Percentiles rank a stretch among this genome's conserved stretches.
Conservation (phyloP, 2,329 filamentous ascomycete species). For the Penicillium sp. region DNA sequence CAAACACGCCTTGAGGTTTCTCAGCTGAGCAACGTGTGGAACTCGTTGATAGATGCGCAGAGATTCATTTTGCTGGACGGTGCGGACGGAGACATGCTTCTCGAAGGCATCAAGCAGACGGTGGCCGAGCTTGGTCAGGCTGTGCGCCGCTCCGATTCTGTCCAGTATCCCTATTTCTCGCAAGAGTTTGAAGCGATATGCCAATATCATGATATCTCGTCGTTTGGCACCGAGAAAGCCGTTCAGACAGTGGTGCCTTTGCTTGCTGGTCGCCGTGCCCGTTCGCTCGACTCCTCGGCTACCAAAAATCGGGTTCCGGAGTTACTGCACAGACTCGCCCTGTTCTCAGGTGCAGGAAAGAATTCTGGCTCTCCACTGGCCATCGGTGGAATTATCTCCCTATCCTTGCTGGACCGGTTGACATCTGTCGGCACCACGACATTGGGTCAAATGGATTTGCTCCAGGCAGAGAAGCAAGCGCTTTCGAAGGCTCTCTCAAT, state of each 20-base stretch:
- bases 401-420: slow-evolving; percentile 61
- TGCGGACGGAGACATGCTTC: slow-evolving; percentile 41
- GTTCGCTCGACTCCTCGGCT: slow-evolving; percentile 39
- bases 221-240: slow-evolving; percentile 19
- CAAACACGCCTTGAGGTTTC: slow-evolving; percentile 42
- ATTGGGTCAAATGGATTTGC: slow-evolving; percentile 63
- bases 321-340: slow-evolving; percentile 41
- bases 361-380: slow-evolving; percentile 44
- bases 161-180: slow-evolving; percentile 48
- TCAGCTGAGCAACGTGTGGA: slow-evolving; percentile 41
- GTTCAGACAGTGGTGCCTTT: slow-evolving; percentile 40
- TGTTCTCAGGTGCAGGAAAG: slow-evolving; percentile 41
- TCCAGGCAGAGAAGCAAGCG: slow-evolving; percentile 67
- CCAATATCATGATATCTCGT: slow-evolving; percentile 49
- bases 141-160: slow-evolving; percentile 35
- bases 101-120: slow-evolving; percentile 43
- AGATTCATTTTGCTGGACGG: slow-evolving; percentile 41
- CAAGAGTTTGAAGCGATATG: slow-evolving; percentile 53
- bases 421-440: slow-evolving; percentile 57
- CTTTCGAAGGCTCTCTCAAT: slow-evolving; percentile 60
- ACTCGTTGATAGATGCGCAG: slow-evolving; percentile 46
- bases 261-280: slow-evolving; percentile 44
- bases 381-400: slow-evolving; percentile 54
- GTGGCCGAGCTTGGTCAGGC: slow-evolving; percentile 42
- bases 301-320: slow-evolving; percentile 39